Conservation (phyloP, 129 eudicot genomes). For the Lonicera japonica region DNA sequence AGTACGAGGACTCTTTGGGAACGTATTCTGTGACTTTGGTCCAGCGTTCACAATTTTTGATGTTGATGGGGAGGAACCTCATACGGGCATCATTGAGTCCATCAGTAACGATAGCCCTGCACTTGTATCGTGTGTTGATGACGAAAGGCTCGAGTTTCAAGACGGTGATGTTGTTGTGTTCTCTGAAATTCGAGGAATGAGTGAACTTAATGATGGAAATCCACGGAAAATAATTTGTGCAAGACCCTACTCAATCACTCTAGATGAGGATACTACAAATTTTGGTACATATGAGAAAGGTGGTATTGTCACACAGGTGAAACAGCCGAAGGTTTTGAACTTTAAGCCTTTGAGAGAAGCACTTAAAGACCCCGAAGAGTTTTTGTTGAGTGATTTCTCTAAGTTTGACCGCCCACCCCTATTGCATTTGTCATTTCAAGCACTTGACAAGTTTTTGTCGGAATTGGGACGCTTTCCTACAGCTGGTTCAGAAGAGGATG, state of each 20-base stretch:
- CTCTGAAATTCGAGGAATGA: conserved; percentile 82
- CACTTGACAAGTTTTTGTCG: conserved; percentile 61
- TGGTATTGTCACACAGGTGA: conserved; percentile 91
- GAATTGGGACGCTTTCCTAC: conserved; percentile 59
- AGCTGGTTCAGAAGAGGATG: conserved; percentile 84
- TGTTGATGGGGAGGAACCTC: conserved; percentile 96
- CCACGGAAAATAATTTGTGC: conserved; percentile 70
- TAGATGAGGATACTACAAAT: conserved; percentile 79
- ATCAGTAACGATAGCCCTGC: conserved; percentile 85
- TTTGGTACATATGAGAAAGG: conserved; percentile 72
- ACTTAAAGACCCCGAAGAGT: conserved; percentile 66
- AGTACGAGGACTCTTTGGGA: conserved; percentile 88
- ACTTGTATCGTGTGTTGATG: conserved; percentile 81
- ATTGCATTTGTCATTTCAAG: conserved; percentile 84
- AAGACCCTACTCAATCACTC: conserved; percentile 70
- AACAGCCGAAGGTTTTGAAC: conserved; percentile 72
- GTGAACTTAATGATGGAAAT: conserved; percentile 83
- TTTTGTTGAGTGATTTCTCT: conserved; percentile 73
- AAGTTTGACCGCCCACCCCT: conserved; percentile 92
- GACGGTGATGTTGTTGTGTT: conserved; percentile 88
- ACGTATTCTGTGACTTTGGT: conserved; percentile 83
- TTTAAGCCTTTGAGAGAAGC: conserved; percentile 82
- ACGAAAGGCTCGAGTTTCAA: conserved; percentile 88
- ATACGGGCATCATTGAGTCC: conserved; percentile 82
- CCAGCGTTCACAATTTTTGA: conserved; percentile 77